A percentile compares a stretch with the other conserved stretches of the same genome.
Evolutionary conservation across 805 yeast species (phyloP).

Genomic region (Isabelozyma pseudorhagii): DNA sequence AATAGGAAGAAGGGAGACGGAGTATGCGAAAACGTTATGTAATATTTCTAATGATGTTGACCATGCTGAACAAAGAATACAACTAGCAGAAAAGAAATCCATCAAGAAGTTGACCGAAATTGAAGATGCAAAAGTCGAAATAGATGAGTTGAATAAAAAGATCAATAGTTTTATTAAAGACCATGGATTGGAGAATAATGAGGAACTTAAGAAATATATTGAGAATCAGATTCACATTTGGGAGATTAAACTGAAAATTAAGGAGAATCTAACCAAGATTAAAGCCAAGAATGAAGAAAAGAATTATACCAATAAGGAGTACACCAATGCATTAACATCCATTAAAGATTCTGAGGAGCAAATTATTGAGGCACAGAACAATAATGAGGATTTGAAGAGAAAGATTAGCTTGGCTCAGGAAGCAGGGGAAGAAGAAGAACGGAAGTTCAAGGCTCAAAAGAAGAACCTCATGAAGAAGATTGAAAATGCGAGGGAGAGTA

Average conservation of each 20-base stretch:
- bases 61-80: slow-evolving; percentile 34
- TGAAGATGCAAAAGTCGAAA: slow-evolving; percentile 16
- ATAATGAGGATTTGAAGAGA: slow-evolving; percentile 12
- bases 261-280: slow-evolving; percentile 39
- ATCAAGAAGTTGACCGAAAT: slow-evolving; percentile 30
- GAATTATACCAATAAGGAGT: slow-evolving; percentile 61
- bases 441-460: slow-evolving; percentile 18
- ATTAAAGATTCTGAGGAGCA: slow-evolving; percentile 41
- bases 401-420: slow-evolving; percentile 15
- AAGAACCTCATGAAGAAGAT: slow-evolving; percentile 16
- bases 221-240: slow-evolving; percentile 40
- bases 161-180: slow-evolving; percentile 19
- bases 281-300: slow-evolving; percentile 55
- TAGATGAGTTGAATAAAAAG: slow-evolving; percentile 25
- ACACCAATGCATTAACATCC: slow-evolving; percentile 49
- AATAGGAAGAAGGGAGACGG: slow-evolving; percentile 43
- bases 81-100: slow-evolving; percentile 28
- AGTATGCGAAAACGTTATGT: slow-evolving; percentile 41
- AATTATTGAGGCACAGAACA: slow-evolving; percentile 18
- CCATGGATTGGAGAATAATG: slow-evolving; percentile 15
- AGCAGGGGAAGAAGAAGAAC: slow-evolving; percentile 16
- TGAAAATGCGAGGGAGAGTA: slow-evolving; percentile 18
- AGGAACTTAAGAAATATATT: slow-evolving; percentile 18
- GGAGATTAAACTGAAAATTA: slow-evolving; percentile 45
- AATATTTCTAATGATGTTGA: slow-evolving; percentile 46